These are phyloP conservation scores for Fusarium albosuccineum DNA, from an alignment of 2,329 filamentous ascomycete genomes.

Conservation along the genomic window DNA sequence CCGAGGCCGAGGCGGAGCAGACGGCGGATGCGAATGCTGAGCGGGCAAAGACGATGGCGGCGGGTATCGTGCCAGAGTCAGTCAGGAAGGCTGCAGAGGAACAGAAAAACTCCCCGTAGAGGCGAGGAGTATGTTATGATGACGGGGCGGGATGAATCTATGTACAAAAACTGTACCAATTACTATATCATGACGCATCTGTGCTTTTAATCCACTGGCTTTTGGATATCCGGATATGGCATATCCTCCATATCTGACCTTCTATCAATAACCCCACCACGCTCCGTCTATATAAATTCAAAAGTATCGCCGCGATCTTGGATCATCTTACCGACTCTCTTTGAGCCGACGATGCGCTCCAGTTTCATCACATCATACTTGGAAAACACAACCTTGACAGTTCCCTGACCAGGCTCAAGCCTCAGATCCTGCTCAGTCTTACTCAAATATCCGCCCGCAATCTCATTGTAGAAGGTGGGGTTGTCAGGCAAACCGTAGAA, in stretches of 20 bases:
- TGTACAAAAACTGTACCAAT: slow-evolving; percentile 51
- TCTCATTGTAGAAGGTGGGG: slow-evolving; percentile 82
- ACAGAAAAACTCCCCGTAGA: slow-evolving; percentile 36
- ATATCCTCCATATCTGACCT: slow-evolving; percentile 6
- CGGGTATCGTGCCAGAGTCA: slow-evolving; percentile 46
- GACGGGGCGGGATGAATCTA: slow-evolving; percentile 23
- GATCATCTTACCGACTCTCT: slow-evolving; percentile 86
- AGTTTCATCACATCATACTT: slow-evolving; percentile 91
- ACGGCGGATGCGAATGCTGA: slow-evolving; percentile 48
- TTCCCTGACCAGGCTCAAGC: slow-evolving; percentile 70
- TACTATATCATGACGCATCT: slow-evolving; percentile 41
- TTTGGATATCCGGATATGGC: slow-evolving; percentile 6
- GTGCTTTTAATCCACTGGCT: slow-evolving; percentile 24
- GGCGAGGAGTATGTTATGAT: slow-evolving; percentile 41
- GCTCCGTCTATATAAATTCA: slow-evolving; percentile 80
- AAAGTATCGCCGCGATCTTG: slow-evolving; percentile 89
- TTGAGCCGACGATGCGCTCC: slow-evolving; percentile 87
- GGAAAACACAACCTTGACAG: slow-evolving; percentile 78
- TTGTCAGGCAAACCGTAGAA: slow-evolving; percentile 95
- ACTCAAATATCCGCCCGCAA: slow-evolving; percentile 76
- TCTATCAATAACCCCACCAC: slow-evolving; percentile 18
- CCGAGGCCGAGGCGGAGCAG: slow-evolving; percentile 29
- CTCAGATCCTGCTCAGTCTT: slow-evolving; percentile 69
- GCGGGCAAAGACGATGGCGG: slow-evolving; percentile 51
- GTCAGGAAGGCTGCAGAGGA: slow-evolving; percentile 41